Evolutionary conservation across 257 asterid species (phyloP), one percentile per base, ranked within the genome.

Genomic region (Primulina tabacum): DNA sequence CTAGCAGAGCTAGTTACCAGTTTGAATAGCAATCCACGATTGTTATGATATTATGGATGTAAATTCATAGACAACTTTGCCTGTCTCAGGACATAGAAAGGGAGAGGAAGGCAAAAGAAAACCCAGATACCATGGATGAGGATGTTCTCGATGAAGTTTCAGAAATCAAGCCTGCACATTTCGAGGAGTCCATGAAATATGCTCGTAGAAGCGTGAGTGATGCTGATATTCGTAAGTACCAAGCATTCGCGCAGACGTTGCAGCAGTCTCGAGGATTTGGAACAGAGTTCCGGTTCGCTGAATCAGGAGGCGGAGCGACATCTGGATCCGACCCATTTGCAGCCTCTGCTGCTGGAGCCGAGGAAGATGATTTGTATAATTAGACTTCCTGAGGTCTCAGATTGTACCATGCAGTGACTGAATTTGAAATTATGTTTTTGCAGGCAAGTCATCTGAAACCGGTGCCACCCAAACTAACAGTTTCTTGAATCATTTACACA

Each of bases 191-290:
- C 29, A 84, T 87, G 92, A 86, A 84, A 73, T 86, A 70, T 69
- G 92, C 89, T 4, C 87, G 89, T 37, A 74, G 87, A 62, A 86
- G 92, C 73, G 92, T 84, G 34, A 86, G 92, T 65, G 89, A 84
- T 57, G 89, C 89, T n/a, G 92, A 86, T 78, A 86, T 86, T n/a
- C 86, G 88, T 20, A 86, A 84, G 76, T 86, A 86, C 81, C 89
- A 84, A 68, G 89, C 89, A 7, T 84, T 86, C 71, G 90, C 88
- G 35, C 90, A 83, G 80, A 85, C 87, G 14, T 67, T 86, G 72
- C 85, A 82, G 80, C 93, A 87, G 73, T 85, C 90, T 47, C 82
- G 93, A 7, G 93, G 90, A 35, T 81, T 87, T 52, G 93, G 93
- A 30, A 70, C 81, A 65, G 90, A 87, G 32, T 87, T 87, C 80